Conservation (phyloP, 176 grass and related monocot genomes). For the Puccinellia tenuiflora region DNA sequence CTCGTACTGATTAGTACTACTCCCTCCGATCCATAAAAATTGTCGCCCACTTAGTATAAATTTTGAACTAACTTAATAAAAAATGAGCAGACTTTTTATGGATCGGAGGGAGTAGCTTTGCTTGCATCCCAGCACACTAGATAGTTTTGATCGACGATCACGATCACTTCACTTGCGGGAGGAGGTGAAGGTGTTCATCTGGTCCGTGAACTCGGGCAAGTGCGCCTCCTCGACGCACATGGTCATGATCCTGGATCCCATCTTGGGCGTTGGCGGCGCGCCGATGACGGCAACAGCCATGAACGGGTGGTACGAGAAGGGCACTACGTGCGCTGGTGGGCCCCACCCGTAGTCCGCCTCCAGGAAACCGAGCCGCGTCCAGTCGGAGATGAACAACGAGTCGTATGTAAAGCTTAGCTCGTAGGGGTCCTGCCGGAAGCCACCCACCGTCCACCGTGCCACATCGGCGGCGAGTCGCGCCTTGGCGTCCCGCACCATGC, state of each 20-base stretch:
- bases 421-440: constrained; percentile 55
- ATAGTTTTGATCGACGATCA: not conserved
- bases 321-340: constrained; percentile 48
- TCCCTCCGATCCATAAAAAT: too few relatives aligned
- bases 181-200: constrained; percentile 53
- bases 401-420: constrained; percentile 64
- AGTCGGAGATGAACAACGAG: constrained; percentile 82
- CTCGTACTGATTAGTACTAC: too few relatives aligned
- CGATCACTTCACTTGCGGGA: not conserved
- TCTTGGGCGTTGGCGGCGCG: constrained; percentile 51
- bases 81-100: too few relatives aligned
- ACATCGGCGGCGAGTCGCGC: constrained; percentile 41
- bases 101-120: too few relatives aligned
- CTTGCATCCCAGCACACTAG: too few relatives aligned
- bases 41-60: too few relatives aligned
- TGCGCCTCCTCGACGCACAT: constrained; percentile 82
- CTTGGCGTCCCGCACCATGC: constrained; percentile 61
- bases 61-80: too few relatives aligned
- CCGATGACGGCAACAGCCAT: constrained; percentile 86
- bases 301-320: constrained; percentile 61
- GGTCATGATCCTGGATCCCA: constrained; percentile 66
- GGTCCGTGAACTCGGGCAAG: constrained; percentile 46
- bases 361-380: constrained; percentile 62
- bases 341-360: constrained; percentile 93
- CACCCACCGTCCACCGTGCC: constrained; percentile 57